Evolutionary conservation across 169 alveolate species (phyloP), one percentile per base, ranked within the genome.

Genomic region (Plasmodium cynomolgi): DNA sequence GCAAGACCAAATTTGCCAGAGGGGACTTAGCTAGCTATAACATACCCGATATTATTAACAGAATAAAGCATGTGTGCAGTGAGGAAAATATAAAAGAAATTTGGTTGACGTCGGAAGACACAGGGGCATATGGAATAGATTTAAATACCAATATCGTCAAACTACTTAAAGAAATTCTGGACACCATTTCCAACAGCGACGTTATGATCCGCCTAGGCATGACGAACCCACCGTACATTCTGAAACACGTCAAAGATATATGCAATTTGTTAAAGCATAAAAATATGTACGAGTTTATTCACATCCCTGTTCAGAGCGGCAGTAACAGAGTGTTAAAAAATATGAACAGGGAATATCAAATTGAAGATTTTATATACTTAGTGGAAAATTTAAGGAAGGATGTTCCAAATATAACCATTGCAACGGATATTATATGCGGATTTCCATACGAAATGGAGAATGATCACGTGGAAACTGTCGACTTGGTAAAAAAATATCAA

Each of bases 401-500:
- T 71, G 98, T 98, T 37, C 99, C 99, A 15, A 93, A 97, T 77
- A 96, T 98, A 85, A 98, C 99, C 4, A 95, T 99, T 33, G 99
- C 99, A 4, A 99, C 99, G 6, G 99, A 99, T 94, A 97, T 99
- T 91, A 99, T 99, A 73, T 99, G 99, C 93, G 99, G 99, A 72
- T 99, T 99, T 92, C 99, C 99, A 6, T 97, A 98, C 7, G 99
- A 99, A 94, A 98, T 97, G 9, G 99, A 97, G 44, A 98, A 98
- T 74, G 98, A 99, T 85, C 99, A 98, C 81, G 91, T 91, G 39
- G 98, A 96, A 71, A 98, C 99, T 0, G 92, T 98, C 39, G 94
- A 96, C 79, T 86, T 99, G 73, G 97, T 99, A 13, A 97, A 97
- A 54, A 96, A 97, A 50, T 98, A 97, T 95, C 96, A 97, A 92